These are phyloP conservation scores for Flaveria brownii DNA, from an alignment of 129 eudicot species.

Conservation along the genomic window DNA sequence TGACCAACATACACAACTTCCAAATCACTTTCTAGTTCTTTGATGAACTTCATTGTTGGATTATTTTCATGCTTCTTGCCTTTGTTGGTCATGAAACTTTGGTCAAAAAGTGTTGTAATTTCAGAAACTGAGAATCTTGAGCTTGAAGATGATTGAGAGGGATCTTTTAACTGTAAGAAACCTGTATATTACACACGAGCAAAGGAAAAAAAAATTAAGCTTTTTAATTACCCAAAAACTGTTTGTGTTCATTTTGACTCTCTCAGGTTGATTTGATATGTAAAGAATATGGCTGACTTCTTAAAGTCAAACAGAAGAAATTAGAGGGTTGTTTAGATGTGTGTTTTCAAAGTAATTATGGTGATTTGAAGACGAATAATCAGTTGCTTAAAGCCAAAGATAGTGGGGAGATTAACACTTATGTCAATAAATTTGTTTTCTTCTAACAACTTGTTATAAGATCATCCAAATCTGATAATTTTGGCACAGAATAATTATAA, in stretches of 20 bases:
- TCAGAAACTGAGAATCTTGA: slow-evolving; percentile 46
- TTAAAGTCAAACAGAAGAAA: slow-evolving; percentile 12
- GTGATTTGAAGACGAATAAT: background rate
- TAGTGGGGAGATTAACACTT: background rate
- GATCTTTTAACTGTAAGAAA: slow-evolving; percentile 82
- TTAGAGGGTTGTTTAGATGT: background rate
- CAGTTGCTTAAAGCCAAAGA: slow-evolving; percentile 9
- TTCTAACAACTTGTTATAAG: background rate
- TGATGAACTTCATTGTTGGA: slow-evolving; percentile 58
- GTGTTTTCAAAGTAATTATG: background rate
- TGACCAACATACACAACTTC: slow-evolving; percentile 93
- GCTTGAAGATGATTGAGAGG: slow-evolving; percentile 52
- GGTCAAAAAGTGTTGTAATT: slow-evolving; percentile 56
- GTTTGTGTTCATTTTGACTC: background rate
- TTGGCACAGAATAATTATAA: background rate
- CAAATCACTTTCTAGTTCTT: slow-evolving; percentile 74
- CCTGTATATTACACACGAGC: slow-evolving; percentile 46
- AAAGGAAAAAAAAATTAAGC: background rate
- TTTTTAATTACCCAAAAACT: background rate
- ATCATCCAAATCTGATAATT: background rate
- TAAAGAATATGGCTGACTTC: background rate
- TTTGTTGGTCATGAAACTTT: slow-evolving; percentile 47
- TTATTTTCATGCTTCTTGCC: slow-evolving; percentile 51
- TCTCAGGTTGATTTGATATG: no score
- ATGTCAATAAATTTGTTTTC: background rate